phyloP scores from a whole-genome alignment of 225 moss, liverwort and hornwort genomes.

The Thuidium tamariscinum region DNA sequence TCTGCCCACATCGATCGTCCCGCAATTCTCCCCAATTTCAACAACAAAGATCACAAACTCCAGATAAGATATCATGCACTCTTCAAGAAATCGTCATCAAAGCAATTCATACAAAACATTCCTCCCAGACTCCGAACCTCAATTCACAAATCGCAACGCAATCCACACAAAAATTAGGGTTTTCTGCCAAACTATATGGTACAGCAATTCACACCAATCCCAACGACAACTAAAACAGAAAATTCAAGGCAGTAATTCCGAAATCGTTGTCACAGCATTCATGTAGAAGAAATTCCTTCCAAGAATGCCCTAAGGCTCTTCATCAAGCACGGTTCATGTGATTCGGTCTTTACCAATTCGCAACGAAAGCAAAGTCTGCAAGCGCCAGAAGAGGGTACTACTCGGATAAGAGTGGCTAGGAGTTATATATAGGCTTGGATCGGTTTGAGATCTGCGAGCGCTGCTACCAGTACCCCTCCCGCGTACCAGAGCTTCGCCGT shows the following conservation, averaged over 20 bases:
- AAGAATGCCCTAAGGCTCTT: neutral
- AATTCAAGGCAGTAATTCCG: too few species aligned
- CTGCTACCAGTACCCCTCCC: neutral
- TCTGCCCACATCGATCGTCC: neutral
- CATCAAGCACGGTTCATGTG: neutral
- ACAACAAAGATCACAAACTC: neutral
- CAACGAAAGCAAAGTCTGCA: neutral
- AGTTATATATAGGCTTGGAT: neutral
- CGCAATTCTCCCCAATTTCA: neutral
- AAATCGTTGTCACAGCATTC: neutral
- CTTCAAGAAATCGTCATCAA: neutral
- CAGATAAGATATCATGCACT: neutral
- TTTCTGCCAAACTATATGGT: neutral
- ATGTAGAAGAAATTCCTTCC: neutral
- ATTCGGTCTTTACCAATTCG: neutral
- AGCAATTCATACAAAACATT: neutral
- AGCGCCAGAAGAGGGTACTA: neutral
- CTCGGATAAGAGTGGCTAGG: neutral
- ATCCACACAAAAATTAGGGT: neutral
- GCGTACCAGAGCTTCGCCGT: neutral
- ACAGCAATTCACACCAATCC: neutral
- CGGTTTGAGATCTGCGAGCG: neutral
- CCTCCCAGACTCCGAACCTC: neutral
- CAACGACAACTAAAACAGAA: neutral
- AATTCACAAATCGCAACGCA: neutral